Conservation (phyloP, 345 rosid species). For the Salix purpurea region DNA sequence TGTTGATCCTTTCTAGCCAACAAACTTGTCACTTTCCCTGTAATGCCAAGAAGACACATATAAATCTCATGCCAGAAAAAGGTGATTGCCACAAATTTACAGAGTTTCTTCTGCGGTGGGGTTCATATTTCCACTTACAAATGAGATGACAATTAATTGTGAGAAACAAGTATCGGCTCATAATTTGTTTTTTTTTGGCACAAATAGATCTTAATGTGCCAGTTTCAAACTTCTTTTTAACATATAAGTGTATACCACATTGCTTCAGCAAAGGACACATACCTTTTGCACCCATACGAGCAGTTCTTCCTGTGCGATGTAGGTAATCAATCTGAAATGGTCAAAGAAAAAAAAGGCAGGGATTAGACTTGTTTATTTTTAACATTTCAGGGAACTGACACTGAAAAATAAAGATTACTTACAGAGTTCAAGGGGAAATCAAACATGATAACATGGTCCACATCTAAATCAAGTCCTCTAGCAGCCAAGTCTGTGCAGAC, state of each 20-base stretch:
- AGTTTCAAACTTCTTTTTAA: neutral
- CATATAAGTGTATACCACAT: no score
- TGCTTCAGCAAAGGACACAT: slow-evolving; percentile 5
- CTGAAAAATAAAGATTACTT: slow-evolving; percentile 25
- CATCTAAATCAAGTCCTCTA: slow-evolving; percentile 83
- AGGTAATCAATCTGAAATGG: slow-evolving; percentile 77
- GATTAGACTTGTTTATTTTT: neutral
- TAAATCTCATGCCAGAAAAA: neutral
- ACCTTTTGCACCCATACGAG: slow-evolving; percentile 99
- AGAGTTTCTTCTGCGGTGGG: neutral
- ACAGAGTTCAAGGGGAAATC: slow-evolving; percentile 91
- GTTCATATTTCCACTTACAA: neutral
- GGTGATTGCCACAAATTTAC: neutral
- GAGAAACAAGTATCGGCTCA: neutral
- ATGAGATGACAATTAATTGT: neutral
- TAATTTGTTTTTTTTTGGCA: neutral
- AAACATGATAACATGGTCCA: slow-evolving; percentile 90
- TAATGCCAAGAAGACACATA: neutral
- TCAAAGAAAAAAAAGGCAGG: slow-evolving; percentile 5
- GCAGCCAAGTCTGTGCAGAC: slow-evolving; percentile 98
- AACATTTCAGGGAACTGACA: neutral
- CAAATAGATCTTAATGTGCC: neutral
- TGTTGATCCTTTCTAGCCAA: slow-evolving; percentile 53
- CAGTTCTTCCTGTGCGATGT: slow-evolving; percentile 95
- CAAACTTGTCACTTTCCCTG: slow-evolving; percentile 92